Percentiles rank a stretch among this genome's conserved stretches.
Evolutionary conservation across 768 basidiomycete genomes (phyloP).

Genomic region (Boletellus sp.): DNA sequence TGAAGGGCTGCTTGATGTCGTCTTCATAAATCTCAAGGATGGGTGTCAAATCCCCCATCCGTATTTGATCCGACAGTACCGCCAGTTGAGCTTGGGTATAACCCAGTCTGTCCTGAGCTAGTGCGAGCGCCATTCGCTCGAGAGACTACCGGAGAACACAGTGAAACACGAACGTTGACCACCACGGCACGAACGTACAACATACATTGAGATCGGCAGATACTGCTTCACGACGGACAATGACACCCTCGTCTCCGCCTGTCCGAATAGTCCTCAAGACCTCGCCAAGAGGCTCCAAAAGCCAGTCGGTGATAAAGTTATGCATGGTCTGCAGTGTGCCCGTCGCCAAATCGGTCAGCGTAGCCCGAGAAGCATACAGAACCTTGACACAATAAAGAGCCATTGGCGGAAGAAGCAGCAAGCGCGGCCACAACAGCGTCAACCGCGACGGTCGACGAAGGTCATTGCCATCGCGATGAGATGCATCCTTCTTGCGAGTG

Average conservation of each 20-base stretch:
- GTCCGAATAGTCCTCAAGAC: slow-evolving; percentile 80
- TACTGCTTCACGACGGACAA: slow-evolving; percentile 80
- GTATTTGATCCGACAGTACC: slow-evolving; percentile 60
- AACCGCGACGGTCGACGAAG: slow-evolving; percentile 68
- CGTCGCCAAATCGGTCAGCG: slow-evolving; percentile 49
- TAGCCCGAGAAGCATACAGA: slow-evolving; percentile 57
- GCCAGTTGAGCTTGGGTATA: slow-evolving; percentile 64
- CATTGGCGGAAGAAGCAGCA: slow-evolving; percentile 74
- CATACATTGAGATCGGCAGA: slow-evolving; percentile 79
- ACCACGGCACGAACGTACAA: not conserved
- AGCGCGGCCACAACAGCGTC: slow-evolving; percentile 75
- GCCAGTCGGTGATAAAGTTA: slow-evolving; percentile 78
- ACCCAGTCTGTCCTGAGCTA: slow-evolving; percentile 77
- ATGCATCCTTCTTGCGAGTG: slow-evolving; percentile 28
- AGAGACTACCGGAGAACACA: slow-evolving; percentile 56
- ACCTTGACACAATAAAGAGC: slow-evolving; percentile 47
- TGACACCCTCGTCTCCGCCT: slow-evolving; percentile 69
- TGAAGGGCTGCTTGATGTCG: slow-evolving; percentile 85
- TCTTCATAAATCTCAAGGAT: slow-evolving; percentile 87
- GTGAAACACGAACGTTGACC: not conserved
- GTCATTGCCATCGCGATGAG: slow-evolving; percentile 29
- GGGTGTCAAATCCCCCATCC: slow-evolving; percentile 79
- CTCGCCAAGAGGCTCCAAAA: slow-evolving; percentile 80
- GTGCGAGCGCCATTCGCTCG: slow-evolving; percentile 85
- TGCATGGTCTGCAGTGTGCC: slow-evolving; percentile 63